Evolutionary conservation across 192 early-diverging fungal genomes (phyloP), one percentile per base, ranked within the genome.

Genomic region (Pilaira anomala): DNA sequence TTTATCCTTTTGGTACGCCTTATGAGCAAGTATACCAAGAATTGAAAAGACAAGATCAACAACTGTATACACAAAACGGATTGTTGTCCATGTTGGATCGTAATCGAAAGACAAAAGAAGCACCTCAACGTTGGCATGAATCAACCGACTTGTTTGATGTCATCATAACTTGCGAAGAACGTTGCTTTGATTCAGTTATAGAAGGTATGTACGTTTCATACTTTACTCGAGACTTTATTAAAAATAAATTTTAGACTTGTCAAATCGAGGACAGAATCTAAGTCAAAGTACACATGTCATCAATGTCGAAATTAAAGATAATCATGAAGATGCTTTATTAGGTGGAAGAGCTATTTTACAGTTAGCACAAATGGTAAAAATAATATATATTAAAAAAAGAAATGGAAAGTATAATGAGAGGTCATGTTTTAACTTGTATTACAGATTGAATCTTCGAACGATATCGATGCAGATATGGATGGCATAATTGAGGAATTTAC

Each of bases 241-340:
- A n/a, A n/a, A n/a, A n/a, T n/a, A n/a, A n/a, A n/a, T 24, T 36
- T 33, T 48, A 92, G 94, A 98, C 69, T 74, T 97, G 48, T 62
- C 85, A 18, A 82, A 81, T 33, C 83, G 92, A 19, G 85, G 86
- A 2, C 85, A 88, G 21, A 55, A 79, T 3, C 72, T 82, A 29
- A 93, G 83, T 59, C 70, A 73, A 48, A 88, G 88, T 1, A 88
- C 93, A 0, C 95, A 98, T 80, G 85, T 98, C 2, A 88, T 98
- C 59, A 98, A 98, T 62, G 83, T 98, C 3, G 95, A 97, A 30
- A 98, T 97, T 67, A 90, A 90, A 63, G 96, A 98, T 72, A 98
- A 94, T 76, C 88, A 92, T 45, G 84, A 89, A 65, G 92, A 96
- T 63, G 93, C 96, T 0, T 68, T 80, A 18, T 66, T 92, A 0